Evolutionary conservation across 2,329 filamentous ascomycete genomes (phyloP).

Genomic region (Metarhizium brunneum): DNA sequence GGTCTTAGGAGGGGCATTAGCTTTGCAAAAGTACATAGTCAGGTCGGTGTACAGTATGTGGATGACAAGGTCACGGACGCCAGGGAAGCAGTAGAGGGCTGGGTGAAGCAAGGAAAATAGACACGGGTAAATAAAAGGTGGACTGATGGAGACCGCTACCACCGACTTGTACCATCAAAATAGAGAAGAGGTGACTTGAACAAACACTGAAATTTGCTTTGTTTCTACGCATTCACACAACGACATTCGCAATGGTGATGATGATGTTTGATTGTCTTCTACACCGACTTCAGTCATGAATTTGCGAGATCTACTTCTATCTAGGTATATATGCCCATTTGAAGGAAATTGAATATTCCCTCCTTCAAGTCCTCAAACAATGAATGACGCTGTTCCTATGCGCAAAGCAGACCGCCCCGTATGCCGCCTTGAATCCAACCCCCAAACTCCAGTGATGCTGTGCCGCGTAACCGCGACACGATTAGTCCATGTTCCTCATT

Average conservation of each 20-base stretch:
- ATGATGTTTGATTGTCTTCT: no score
- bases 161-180: conserved; percentile 25
- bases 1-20: conserved; percentile 59
- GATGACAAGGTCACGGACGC: conserved; percentile 72
- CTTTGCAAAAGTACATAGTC: conserved; percentile 66
- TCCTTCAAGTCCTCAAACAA: background rate
- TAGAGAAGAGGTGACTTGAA: conserved; percentile 14
- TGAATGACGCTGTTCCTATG: background rate
- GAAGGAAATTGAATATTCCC: background rate
- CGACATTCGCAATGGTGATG: background rate
- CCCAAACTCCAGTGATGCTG: background rate
- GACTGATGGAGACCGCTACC: background rate
- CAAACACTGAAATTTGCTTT: background rate
- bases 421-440: background rate
- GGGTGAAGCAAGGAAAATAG: conserved; percentile 85
- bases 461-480: background rate
- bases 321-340: no score
- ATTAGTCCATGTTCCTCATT: conserved; percentile 8
- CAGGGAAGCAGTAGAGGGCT: conserved; percentile 71
- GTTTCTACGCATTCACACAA: background rate
- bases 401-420: background rate
- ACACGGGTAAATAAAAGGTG: conserved; percentile 1
- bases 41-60: conserved; percentile 61
- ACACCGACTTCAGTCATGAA: no score
- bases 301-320: no score